Percentiles rank a stretch among this genome's conserved stretches.
phyloP scores from a whole-genome alignment of 1,139 yeast species.

The Taphrina flavorubra region DNA sequence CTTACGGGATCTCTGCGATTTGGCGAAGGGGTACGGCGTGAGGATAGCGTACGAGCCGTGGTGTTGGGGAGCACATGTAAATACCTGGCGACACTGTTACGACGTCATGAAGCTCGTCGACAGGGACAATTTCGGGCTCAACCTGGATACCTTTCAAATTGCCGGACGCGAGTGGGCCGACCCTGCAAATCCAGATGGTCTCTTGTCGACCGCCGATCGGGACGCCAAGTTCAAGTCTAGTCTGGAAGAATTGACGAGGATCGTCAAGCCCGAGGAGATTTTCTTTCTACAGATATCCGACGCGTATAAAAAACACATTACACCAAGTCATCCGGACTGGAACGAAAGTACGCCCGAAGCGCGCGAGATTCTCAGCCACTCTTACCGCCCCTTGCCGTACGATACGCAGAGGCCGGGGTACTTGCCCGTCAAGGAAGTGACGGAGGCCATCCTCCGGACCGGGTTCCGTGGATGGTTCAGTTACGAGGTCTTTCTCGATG shows the following conservation, averaged over 20 bases:
- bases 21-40: conserved; percentile 31
- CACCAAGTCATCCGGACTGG: conserved; percentile 38
- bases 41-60: conserved; percentile 43
- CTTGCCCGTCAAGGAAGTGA: conserved; percentile 39
- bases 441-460: conserved; percentile 28
- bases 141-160: conserved; percentile 43
- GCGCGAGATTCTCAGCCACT: conserved; percentile 41
- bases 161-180: conserved; percentile 44
- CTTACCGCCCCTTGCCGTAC: conserved; percentile 40
- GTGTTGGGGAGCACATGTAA: conserved; percentile 42
- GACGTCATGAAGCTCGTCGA: conserved; percentile 38
- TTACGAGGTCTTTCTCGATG: conserved; percentile 40
- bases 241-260: conserved; percentile 26
- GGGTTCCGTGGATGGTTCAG: conserved; percentile 43
- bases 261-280: conserved; percentile 39
- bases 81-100: conserved; percentile 42
- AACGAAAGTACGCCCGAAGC: conserved; percentile 20
- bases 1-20: conserved; percentile 40
- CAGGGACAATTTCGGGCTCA: conserved; percentile 41
- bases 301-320: conserved; percentile 36
- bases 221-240: conserved; percentile 16
- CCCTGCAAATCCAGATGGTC: conserved; percentile 28
- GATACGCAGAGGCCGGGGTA: conserved; percentile 38
- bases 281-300: conserved; percentile 41
- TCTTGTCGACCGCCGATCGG: conserved; percentile 6